phyloP scores from a whole-genome alignment of 2,329 filamentous ascomycete species.

The Catunica adiposa region DNA sequence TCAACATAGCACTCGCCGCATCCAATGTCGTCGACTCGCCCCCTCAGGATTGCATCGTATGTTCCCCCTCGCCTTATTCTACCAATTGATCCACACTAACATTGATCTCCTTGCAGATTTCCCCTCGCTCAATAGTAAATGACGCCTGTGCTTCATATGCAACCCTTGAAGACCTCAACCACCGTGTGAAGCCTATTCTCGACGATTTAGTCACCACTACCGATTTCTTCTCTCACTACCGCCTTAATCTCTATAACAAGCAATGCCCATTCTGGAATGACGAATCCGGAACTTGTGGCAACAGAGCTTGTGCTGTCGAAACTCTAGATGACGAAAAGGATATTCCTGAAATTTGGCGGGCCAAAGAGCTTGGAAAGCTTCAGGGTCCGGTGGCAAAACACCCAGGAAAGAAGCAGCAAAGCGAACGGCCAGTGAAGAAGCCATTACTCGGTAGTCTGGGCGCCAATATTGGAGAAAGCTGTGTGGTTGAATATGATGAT shows the following conservation, averaged over 20 bases:
- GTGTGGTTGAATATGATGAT: constrained; percentile 92
- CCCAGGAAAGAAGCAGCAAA: constrained; percentile 58
- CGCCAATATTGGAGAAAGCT: constrained; percentile 80
- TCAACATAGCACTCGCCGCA: not conserved
- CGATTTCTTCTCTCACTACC: constrained; percentile 97
- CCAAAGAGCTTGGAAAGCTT: constrained; percentile 79
- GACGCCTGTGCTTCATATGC: constrained; percentile 91
- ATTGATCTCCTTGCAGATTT: constrained; percentile 44
- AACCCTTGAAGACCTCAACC: constrained; percentile 73
- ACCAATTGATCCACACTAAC: constrained; percentile 18
- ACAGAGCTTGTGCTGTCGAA: constrained; percentile 89
- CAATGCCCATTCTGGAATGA: constrained; percentile 94
- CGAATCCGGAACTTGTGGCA: constrained; percentile 84
- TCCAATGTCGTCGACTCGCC: not conserved
- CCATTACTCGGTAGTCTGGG: constrained; percentile 73
- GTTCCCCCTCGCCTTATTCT: not conserved
- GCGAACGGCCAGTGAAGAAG: constrained; percentile 44
- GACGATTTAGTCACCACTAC: constrained; percentile 69
- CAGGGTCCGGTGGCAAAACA: constrained; percentile 84
- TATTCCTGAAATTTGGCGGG: constrained; percentile 79
- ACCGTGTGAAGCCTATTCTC: constrained; percentile 56
- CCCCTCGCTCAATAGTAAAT: constrained; percentile 72
- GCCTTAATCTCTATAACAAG: constrained; percentile 86
- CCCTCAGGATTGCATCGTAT: constrained; percentile 9
- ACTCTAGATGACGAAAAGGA: constrained; percentile 92